Evolutionary conservation across 495 filamentous ascomycete species (phyloP), one percentile per base, ranked within the genome.

Genomic region (Massariosphaeria phaeospora): DNA sequence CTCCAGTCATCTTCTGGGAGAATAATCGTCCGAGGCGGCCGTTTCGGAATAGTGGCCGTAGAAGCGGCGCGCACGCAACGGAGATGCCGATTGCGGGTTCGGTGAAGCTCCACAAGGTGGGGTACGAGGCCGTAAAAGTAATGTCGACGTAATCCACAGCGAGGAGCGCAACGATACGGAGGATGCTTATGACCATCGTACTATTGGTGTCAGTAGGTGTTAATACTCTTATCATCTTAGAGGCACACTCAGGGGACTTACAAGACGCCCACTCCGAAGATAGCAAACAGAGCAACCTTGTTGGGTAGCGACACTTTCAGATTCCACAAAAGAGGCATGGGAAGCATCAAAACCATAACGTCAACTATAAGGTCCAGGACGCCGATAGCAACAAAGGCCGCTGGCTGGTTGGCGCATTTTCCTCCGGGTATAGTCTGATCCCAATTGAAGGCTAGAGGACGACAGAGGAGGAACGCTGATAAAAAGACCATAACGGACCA

Each of bases 1-100:
- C n/a, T n/a, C n/a, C n/a, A n/a, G n/a, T n/a, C n/a, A n/a, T n/a
- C n/a, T n/a, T n/a, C n/a, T n/a, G n/a, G n/a, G n/a, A n/a, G n/a
- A n/a, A n/a, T n/a, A n/a, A n/a, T n/a, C n/a, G 35, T 6, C n/a
- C n/a, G 35, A 39, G 7, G n/a, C n/a, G 20, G 7, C 8, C 12
- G 5, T 12, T 24, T 2, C 34, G 35, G 15, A 58, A 46, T 6
- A 55, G 27, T 17, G 52, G 58, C 1, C 58, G 52, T 8, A 52
- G 23, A 17, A 62, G 26, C 3, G 58, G 58, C 3, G 53, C 44
- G 17, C 52, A 62, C 8, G 58, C 58, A 11, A 56, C 34, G 4
- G 48, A 40, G 12, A 62, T 48, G 12, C 58, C 52, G 17, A 57
- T 20, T 12, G 52, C 52, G 11, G 58, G 58, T 30, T 57, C 53